Conservation (phyloP, 306 rosid species). For the Abrus precatorius region DNA sequence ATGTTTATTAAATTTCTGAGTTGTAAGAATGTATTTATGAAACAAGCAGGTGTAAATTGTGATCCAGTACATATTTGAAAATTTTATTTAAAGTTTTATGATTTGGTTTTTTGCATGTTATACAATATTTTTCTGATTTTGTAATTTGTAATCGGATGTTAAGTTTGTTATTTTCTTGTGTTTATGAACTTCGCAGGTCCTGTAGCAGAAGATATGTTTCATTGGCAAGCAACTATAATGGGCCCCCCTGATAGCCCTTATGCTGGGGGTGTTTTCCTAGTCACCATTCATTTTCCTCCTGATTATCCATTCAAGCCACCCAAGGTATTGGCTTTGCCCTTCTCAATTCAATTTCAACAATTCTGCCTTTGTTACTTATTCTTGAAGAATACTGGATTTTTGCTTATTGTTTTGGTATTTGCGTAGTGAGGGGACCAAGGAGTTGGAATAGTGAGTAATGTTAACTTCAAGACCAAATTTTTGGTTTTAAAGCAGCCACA, state of each 20-base stretch:
- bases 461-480: conserved; percentile 1
- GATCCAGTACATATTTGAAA: not conserved
- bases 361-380: conserved; percentile 1
- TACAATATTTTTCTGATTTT: not conserved
- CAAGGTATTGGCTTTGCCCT: conserved; percentile 56
- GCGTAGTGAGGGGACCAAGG: not conserved
- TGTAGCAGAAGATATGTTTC: conserved; percentile 90
- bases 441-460: not conserved
- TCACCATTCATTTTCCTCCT: conserved; percentile 90
- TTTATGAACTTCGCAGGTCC: conserved; percentile 65
- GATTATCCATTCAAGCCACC: conserved; percentile 92
- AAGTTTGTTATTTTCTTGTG: not conserved
- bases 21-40: not conserved
- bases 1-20: not conserved
- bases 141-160: not conserved
- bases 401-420: not conserved
- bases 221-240: conserved; percentile 94
- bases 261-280: conserved; percentile 84
- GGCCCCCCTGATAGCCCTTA: conserved; percentile 92
- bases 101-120: not conserved
- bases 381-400: conserved; percentile 23
- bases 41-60: not conserved
- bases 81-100: not conserved
- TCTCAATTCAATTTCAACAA: not conserved
- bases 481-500: conserved; percentile 15